Evolutionary conservation across 2,329 filamentous ascomycete species (phyloP).

Genomic region (Talaromyces albobiverticillius): DNA sequence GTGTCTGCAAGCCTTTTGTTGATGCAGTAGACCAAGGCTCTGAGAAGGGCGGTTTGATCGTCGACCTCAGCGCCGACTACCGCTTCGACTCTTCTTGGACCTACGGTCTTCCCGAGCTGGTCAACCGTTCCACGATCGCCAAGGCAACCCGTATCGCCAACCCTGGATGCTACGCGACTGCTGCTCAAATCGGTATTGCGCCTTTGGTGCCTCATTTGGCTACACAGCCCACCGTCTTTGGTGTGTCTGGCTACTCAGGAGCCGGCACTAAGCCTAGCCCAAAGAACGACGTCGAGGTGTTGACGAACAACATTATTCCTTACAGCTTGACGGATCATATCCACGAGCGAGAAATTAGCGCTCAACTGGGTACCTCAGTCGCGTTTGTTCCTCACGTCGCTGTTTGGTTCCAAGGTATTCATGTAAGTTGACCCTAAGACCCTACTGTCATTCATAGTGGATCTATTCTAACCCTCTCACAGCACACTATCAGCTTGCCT

Average conservation of each 20-base stretch:
- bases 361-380: conserved; percentile 69
- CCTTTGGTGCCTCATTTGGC: conserved; percentile 76
- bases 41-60: conserved; percentile 69
- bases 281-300: conserved; percentile 84
- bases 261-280: conserved; percentile 91
- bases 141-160: conserved; percentile 81
- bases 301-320: conserved; percentile 84
- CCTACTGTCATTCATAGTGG: conserved; percentile 4
- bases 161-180: conserved; percentile 94
- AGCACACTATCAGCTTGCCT: conserved; percentile 85
- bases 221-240: conserved; percentile 78
- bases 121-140: conserved; percentile 72
- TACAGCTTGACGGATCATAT: conserved; percentile 93
- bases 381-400: conserved; percentile 92
- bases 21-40: conserved; percentile 77
- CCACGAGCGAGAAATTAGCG: conserved; percentile 86
- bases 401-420: conserved; percentile 96
- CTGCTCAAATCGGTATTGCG: conserved; percentile 82
- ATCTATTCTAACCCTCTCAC: neutral
- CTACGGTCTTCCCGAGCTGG: conserved; percentile 85
- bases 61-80: conserved; percentile 96
- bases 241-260: conserved; percentile 90
- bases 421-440: conserved; percentile 43
- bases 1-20: conserved; percentile 89
- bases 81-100: conserved; percentile 83